Base-by-base conservation (phyloP, 768 basidiomycete genomes). In the Psilocybe azurescens region DNA sequence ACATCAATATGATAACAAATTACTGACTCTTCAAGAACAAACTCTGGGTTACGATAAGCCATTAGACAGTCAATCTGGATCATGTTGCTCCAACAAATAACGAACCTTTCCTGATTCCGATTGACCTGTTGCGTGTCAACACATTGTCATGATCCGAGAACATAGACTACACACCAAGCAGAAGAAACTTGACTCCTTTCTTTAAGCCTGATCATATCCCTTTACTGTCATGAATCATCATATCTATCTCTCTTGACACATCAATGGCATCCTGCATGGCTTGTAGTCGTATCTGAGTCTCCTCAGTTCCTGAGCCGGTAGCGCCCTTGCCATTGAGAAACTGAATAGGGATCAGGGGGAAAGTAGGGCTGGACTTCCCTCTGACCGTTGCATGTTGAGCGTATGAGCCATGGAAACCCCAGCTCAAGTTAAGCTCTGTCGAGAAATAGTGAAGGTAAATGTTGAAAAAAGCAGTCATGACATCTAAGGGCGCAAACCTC, bases 71-170 rank as follows among this genome's bases (percentile, higher is more conserved):
- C 30, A 58, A 18, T 54, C 18, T 32, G 20, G 41, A 47, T 29
- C 46, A 24, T 13, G 28, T 4, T 14, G 39, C 28, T 2, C 16
- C 7, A 58, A 61, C 18, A 57, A 13, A 18, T 33, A 11, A 13
- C 75, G 9, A 29, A 80, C 82, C 72, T 84, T 87, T 51, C 86
- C 86, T 1, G 85, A 86, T 71, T 86, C 85, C 5, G 85, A 82
- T 74, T 87, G 86, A 38, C 86, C 86, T 86, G 53, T 20, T 55
- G 10, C 38, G 14, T 24, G 24, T 18, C 20, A 24, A 59, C 30
- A 5, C 32, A 46, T 33, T 29, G 53, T 61, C 3, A 36, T 16
- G 9, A 54, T 9, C 18, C 8, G 30, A 20, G 44, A 28, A 48
- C 28, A 29, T 20, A 33, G 28, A 14, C 11, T n/a, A 65, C 73